Evolutionary conservation across 805 yeast species (phyloP).

Genomic region (Candida nanaspora): DNA sequence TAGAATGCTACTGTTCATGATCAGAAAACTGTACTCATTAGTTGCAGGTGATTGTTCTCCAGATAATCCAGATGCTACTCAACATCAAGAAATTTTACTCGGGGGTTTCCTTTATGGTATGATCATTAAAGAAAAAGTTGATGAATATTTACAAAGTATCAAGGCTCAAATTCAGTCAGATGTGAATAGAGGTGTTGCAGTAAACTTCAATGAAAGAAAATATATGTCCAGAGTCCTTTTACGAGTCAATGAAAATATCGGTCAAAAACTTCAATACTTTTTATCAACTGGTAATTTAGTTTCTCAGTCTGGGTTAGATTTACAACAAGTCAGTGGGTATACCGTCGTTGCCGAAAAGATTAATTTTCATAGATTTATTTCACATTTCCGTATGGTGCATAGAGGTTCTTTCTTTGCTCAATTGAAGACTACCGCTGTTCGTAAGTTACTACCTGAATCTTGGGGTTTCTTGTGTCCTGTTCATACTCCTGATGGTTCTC

Average conservation of each 20-base stretch:
- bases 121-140: constrained; percentile 94
- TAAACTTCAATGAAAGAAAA: constrained; percentile 76
- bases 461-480: constrained; percentile 99
- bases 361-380: constrained; percentile 90
- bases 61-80: constrained; percentile 98
- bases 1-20: constrained; percentile 84
- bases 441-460: constrained; percentile 93
- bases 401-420: constrained; percentile 99
- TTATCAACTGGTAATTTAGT: constrained; percentile 95
- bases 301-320: constrained; percentile 93
- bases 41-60: constrained; percentile 97
- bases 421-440: constrained; percentile 92
- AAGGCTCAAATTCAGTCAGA: constrained; percentile 72
- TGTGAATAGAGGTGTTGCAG: constrained; percentile 69
- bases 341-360: constrained; percentile 98
- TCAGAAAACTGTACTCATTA: constrained; percentile 86
- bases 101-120: constrained; percentile 97
- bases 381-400: constrained; percentile 99
- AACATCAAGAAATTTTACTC: constrained; percentile 92
- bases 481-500: constrained; percentile 99
- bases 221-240: constrained; percentile 74
- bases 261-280: constrained; percentile 90
- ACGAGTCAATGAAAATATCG: constrained; percentile 87
- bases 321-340: constrained; percentile 96
- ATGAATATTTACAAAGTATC: constrained; percentile 77